A percentile compares a stretch with the other conserved stretches of the same genome.
Evolutionary conservation across 306 rosid species (phyloP).

Genomic region (Trifolium repens): DNA sequence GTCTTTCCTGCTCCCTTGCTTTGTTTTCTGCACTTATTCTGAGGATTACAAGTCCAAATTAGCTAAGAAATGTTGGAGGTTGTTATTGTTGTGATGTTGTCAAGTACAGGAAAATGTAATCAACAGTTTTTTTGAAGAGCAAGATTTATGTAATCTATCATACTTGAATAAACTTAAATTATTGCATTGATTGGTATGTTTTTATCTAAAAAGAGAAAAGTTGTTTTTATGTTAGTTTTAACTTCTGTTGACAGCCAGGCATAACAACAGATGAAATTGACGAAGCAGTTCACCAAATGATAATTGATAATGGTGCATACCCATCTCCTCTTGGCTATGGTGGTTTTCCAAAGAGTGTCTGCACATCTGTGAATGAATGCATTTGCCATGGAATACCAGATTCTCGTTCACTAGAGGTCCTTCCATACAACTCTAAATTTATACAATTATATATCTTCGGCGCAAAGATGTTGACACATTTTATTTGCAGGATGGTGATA

Average conservation of each 20-base stretch:
- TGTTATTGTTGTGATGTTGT: neutral
- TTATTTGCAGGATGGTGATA: conserved; percentile 89
- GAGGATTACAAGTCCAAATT: conserved; percentile 1
- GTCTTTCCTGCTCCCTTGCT: neutral
- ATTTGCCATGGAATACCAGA: conserved; percentile 98
- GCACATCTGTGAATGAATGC: conserved; percentile 98
- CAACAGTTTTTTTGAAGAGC: neutral
- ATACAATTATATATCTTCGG: neutral
- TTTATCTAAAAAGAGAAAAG: conserved; percentile 12
- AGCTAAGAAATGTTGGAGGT: neutral
- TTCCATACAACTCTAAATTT: conserved; percentile 28
- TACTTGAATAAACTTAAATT: conserved; percentile 20
- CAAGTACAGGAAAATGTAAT: conserved; percentile 10
- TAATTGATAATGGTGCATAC: conserved; percentile 90
- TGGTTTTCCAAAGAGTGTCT: conserved; percentile 95
- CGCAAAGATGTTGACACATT: conserved; percentile 17
- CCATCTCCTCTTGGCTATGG: conserved; percentile 97
- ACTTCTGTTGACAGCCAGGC: conserved; percentile 94
- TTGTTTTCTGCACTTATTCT: neutral
- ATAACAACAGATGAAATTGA: conserved; percentile 90
- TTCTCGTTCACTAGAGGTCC: conserved; percentile 83
- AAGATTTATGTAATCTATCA: neutral
- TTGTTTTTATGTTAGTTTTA: conserved; percentile 45
- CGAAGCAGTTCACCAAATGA: conserved; percentile 93
- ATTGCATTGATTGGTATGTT: conserved; percentile 28